Evolutionary conservation across 306 rosid genomes (phyloP).

Genomic region (Rubus parviflorus): DNA sequence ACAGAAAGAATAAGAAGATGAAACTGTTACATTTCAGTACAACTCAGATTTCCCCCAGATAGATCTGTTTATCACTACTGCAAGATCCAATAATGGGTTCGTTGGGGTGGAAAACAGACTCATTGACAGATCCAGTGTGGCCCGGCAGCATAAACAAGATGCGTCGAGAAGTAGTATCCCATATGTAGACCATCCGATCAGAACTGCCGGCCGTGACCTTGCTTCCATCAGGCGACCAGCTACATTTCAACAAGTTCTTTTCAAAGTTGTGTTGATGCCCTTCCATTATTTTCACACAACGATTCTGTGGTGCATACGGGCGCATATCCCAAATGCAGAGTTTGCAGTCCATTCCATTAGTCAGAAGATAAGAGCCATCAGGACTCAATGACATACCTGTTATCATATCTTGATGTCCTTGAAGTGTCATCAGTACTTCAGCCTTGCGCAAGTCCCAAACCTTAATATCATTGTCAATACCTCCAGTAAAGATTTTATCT

Average conservation of each 20-base stretch:
- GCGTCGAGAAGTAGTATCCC: conserved; percentile 90
- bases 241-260: conserved; percentile 78
- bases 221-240: conserved; percentile 96
- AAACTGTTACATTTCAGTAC: not conserved
- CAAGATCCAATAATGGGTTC: conserved; percentile 87
- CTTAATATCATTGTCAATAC: conserved; percentile 86
- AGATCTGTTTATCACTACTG: conserved; percentile 83
- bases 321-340: conserved; percentile 99
- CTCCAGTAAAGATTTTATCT: conserved; percentile 88
- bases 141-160: conserved; percentile 95
- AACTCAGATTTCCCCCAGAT: conserved; percentile 82
- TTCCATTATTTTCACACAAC: conserved; percentile 87
- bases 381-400: conserved; percentile 95
- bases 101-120: conserved; percentile 73
- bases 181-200: conserved; percentile 85
- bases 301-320: conserved; percentile 92
- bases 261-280: conserved; percentile 97
- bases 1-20: not conserved
- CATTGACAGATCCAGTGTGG: conserved; percentile 83
- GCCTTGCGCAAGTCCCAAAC: conserved; percentile 97
- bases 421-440: conserved; percentile 87
- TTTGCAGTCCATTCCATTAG: conserved; percentile 96
- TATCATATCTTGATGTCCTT: conserved; percentile 97
- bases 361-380: conserved; percentile 96
- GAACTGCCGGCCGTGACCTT: conserved; percentile 94